Conservation (phyloP, 2,329 filamentous ascomycete genomes). For the Exophiala spinifera region DNA sequence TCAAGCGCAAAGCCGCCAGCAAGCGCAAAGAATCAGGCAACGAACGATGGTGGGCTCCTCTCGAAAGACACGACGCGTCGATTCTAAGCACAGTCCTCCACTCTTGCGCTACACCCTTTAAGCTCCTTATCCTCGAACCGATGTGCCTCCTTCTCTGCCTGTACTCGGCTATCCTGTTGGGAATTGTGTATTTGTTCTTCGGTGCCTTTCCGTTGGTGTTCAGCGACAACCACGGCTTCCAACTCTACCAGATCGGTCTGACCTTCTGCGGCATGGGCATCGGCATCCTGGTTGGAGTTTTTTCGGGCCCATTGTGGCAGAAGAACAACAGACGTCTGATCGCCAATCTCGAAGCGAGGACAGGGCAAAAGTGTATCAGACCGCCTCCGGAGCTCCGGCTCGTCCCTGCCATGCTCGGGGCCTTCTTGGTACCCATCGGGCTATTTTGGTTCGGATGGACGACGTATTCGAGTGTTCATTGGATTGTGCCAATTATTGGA, state of each 20-base stretch:
- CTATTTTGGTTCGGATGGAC: conserved; percentile 56
- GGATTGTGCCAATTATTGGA: conserved; percentile 44
- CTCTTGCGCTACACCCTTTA: conserved; percentile 63
- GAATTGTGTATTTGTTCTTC: conserved; percentile 87
- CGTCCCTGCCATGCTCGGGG: conserved; percentile 49
- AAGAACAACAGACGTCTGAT: conserved; percentile 11
- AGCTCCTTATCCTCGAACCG: conserved; percentile 75
- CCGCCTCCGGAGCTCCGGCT: conserved; percentile 53
- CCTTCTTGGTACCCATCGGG: conserved; percentile 51
- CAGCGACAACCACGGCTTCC: conserved; percentile 45
- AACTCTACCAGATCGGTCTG: conserved; percentile 30
- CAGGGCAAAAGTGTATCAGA: conserved; percentile 35
- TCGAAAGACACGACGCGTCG: conserved; percentile 69
- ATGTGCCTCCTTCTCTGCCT: conserved; percentile 83
- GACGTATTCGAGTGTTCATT: conserved; percentile 43
- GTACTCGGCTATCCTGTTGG: conserved; percentile 79
- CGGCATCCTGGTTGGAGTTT: conserved; percentile 44
- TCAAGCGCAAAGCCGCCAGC: conserved; percentile 73
- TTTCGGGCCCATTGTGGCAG: conserved; percentile 38
- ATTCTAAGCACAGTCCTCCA: conserved; percentile 59
- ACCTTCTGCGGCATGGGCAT: conserved; percentile 47
- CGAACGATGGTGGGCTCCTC: conserved; percentile 66
- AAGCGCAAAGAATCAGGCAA: conserved; percentile 72
- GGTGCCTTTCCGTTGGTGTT: conserved; percentile 84
- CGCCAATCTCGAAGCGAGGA: conserved; percentile 36